A percentile compares a stretch with the other conserved stretches of the same genome.
Evolutionary conservation across 164 flowering plant genomes (phyloP).

Genomic region (Taxillus chinensis): DNA sequence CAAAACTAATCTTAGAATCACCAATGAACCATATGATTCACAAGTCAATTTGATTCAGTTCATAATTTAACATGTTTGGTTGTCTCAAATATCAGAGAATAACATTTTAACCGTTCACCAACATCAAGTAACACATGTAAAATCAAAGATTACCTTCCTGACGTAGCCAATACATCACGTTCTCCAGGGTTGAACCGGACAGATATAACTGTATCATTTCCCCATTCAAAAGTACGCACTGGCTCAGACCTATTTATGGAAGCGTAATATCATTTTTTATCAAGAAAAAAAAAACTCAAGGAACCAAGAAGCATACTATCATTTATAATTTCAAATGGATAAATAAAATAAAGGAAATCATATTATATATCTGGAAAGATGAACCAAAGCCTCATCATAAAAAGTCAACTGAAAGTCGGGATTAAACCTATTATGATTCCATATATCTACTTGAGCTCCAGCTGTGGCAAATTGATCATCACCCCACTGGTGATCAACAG

Average conservation of each 20-base stretch:
- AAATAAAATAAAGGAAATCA: background rate
- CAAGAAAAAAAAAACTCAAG: background rate
- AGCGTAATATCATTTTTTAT: background rate
- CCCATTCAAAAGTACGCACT: constrained; percentile 73
- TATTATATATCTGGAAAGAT: background rate
- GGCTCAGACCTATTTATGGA: constrained; percentile 69
- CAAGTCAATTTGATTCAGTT: no score
- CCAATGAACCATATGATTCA: no score
- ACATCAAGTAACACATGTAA: background rate
- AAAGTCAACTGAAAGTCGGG: background rate
- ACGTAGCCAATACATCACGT: constrained; percentile 72
- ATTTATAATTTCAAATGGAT: no score
- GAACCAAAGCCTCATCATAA: background rate
- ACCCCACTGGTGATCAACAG: constrained; percentile 86
- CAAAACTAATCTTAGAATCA: no score
- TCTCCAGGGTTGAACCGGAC: constrained; percentile 90
- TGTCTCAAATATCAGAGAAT: no score
- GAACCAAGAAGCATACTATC: no score
- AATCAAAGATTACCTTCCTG: constrained; percentile 49
- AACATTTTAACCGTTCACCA: no score
- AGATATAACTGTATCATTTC: constrained; percentile 59
- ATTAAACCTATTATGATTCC: constrained; percentile 87
- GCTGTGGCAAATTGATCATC: constrained; percentile 87
- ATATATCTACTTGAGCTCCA: constrained; percentile 90
- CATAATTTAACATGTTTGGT: no score